Evolutionary conservation across 2,329 filamentous ascomycete genomes (phyloP), one percentile per base, ranked within the genome.

Genomic region (Cladosporium colombiae): DNA sequence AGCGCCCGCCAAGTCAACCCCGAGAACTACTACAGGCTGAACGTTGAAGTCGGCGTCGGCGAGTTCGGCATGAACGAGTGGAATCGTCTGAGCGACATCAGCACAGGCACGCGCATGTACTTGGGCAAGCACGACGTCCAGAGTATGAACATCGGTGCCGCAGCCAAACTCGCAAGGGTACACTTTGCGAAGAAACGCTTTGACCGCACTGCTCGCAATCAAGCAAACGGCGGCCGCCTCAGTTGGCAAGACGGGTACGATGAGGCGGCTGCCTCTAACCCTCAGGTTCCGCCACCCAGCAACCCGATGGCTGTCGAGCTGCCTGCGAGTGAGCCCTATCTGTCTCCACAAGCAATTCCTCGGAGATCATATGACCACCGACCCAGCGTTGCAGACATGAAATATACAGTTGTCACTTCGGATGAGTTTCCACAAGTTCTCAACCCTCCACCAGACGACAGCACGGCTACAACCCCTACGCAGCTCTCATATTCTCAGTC

Each of bases 21-120:
- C 61, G 93, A 97, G 66, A 92, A 96, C 76, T 99, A 99, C 81
- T 96, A 93, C 77, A 90, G 95, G 8, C 83, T 98, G n/a, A 99
- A 99, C 70, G 95, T 98, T 49, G 93, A 98, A 75, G 89, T 97
- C 18, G 95, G 94, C 1, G 93, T 98, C 3, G 93, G 94, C 62
- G 95, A 98, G 75, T 98, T 97, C 76, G 94, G 91, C 61, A 98
- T 99, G 93, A 99, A 98, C 31, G 95, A 98, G 77, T 99, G 95
- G 95, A 87, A 92, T 73, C 88, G 93, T 3, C 81, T 98, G n/a
- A 90, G 91, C 29, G 94, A 97, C 62, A 98, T 99, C 79, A 97
- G 92, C 81, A 97, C 92, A 16, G 90, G 90, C 75, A 99, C 95
- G 0, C 86, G 91, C 70, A 87, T 90, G 69, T 99, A 98, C 75